Evolutionary conservation across 228 moss, liverwort and hornwort species (phyloP).

Genomic region (Sphagnum fallax): DNA sequence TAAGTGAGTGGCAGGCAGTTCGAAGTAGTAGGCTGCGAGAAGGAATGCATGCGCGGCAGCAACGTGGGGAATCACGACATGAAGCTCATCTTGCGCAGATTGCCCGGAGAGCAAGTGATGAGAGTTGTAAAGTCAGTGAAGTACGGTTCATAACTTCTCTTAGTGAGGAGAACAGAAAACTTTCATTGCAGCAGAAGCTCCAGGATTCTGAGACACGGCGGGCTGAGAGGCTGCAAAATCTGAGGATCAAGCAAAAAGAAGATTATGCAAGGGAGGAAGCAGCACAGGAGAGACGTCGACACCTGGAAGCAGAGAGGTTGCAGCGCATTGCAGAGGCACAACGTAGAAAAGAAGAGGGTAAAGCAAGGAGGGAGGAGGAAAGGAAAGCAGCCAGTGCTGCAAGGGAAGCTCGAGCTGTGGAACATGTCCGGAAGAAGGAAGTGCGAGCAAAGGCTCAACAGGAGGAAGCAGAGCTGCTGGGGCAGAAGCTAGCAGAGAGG

Average conservation of each 20-base stretch:
- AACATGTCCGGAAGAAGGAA: slow-evolving; percentile 34
- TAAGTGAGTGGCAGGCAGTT: slow-evolving; percentile 27
- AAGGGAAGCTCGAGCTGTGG: slow-evolving; percentile 15
- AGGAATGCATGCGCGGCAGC: slow-evolving; percentile 27
- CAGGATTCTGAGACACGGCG: slow-evolving; percentile 24
- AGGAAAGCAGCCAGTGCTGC: slow-evolving; percentile 18
- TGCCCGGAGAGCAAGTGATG: slow-evolving; percentile 19
- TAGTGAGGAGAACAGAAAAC: slow-evolving; percentile 34
- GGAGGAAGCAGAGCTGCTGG: slow-evolving; percentile 20
- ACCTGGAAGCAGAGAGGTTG: slow-evolving; percentile 23
- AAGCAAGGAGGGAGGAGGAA: slow-evolving; percentile 34
- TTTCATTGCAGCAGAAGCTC: slow-evolving; percentile 28
- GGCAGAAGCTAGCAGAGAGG: slow-evolving; percentile 27
- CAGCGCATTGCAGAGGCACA: slow-evolving; percentile 18
- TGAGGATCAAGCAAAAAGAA: slow-evolving; percentile 32
- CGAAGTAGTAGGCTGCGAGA: slow-evolving; percentile 24
- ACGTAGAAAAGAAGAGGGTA: slow-evolving; percentile 24
- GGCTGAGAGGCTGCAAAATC: slow-evolving; percentile 24
- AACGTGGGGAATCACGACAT: slow-evolving; percentile 24
- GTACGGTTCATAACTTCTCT: slow-evolving; percentile 19
- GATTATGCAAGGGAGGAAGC: slow-evolving; percentile 28
- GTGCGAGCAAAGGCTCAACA: slow-evolving; percentile 24
- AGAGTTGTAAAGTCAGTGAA: slow-evolving; percentile 31
- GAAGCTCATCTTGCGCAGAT: slow-evolving; percentile 34
- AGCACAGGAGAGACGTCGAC: slow-evolving; percentile 23